Conservation (phyloP, 495 filamentous ascomycete genomes). For the Lineolata rhizophorae region DNA sequence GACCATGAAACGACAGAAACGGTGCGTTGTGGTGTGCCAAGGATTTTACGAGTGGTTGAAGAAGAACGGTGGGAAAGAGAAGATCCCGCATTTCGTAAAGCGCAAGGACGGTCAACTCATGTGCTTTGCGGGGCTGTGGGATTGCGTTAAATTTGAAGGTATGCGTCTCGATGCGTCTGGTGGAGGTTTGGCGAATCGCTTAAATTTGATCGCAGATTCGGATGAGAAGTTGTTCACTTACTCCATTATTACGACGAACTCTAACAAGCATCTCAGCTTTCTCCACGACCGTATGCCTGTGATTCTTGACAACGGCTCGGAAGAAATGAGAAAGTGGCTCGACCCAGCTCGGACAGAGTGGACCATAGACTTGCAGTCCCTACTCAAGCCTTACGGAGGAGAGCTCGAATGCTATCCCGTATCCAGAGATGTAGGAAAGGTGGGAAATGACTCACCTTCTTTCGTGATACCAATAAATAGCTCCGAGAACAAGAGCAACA, state of each 20-base stretch:
- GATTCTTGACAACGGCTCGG: constrained; percentile 56
- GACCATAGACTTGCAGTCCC: constrained; percentile 52
- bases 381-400: constrained; percentile 56
- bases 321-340: constrained; percentile 56
- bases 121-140: constrained; percentile 83
- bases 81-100: constrained; percentile 61
- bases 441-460: constrained; percentile 67
- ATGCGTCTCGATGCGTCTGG: constrained; percentile 4
- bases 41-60: constrained; percentile 97
- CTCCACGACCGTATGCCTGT: constrained; percentile 93
- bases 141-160: constrained; percentile 67
- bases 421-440: constrained; percentile 76
- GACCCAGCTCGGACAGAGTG: constrained; percentile 49
- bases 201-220: too few species aligned
- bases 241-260: constrained; percentile 76
- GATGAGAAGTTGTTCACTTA: constrained; percentile 62
- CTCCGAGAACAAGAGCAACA: constrained; percentile 72
- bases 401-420: constrained; percentile 76
- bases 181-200: too few species aligned
- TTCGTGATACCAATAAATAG: constrained; percentile 70
- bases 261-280: constrained; percentile 58
- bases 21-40: constrained; percentile 70
- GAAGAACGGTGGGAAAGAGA: constrained; percentile 53
- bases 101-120: constrained; percentile 66
- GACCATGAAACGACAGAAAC: constrained; percentile 66